Percentiles rank a stretch among this genome's conserved stretches.
phyloP scores from a whole-genome alignment of 1,284 basidiomycete genomes.

The Apiotrichum gracile region DNA sequence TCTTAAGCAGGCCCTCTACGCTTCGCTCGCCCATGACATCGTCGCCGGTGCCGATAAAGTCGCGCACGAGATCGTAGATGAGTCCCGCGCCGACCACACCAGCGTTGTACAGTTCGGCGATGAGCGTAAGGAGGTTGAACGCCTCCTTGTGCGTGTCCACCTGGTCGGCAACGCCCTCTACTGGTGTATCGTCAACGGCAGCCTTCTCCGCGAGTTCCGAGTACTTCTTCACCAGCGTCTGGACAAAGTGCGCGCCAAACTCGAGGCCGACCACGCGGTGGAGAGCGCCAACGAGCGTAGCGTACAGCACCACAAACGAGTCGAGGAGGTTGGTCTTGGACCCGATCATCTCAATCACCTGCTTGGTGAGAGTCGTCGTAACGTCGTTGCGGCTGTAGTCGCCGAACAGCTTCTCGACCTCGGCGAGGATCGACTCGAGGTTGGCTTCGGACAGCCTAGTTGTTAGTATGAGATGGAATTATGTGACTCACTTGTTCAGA shows the following conservation, averaged over 20 bases:
- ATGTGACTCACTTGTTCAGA: constrained; percentile 64
- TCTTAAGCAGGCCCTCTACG: constrained; percentile 81
- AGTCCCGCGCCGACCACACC: constrained; percentile 83
- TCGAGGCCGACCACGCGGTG: constrained; percentile 83
- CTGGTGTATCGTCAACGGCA: constrained; percentile 2
- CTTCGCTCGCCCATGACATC: constrained; percentile 61
- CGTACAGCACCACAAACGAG: constrained; percentile 85
- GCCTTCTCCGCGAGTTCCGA: not conserved
- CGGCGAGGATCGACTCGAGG: constrained; percentile 69
- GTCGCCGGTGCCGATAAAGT: constrained; percentile 56
- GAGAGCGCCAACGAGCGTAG: constrained; percentile 76
- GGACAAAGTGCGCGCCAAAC: constrained; percentile 66
- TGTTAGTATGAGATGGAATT: not conserved
- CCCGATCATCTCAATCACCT: constrained; percentile 78
- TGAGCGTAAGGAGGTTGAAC: constrained; percentile 77
- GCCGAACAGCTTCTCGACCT: constrained; percentile 72
- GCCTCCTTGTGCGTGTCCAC: constrained; percentile 61
- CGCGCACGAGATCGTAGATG: constrained; percentile 82
- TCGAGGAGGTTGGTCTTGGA: constrained; percentile 78
- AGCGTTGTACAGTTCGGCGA: constrained; percentile 93
- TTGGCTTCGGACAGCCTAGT: constrained; percentile 86
- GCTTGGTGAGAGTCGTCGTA: constrained; percentile 67
- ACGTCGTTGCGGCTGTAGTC: constrained; percentile 79
- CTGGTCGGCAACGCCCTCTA: constrained; percentile 7
- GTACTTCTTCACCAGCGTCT: constrained; percentile 27